Evolutionary conservation across 164 flowering plant genomes (phyloP), one percentile per base, ranked within the genome.

Genomic region (Cinnamomum chago): DNA sequence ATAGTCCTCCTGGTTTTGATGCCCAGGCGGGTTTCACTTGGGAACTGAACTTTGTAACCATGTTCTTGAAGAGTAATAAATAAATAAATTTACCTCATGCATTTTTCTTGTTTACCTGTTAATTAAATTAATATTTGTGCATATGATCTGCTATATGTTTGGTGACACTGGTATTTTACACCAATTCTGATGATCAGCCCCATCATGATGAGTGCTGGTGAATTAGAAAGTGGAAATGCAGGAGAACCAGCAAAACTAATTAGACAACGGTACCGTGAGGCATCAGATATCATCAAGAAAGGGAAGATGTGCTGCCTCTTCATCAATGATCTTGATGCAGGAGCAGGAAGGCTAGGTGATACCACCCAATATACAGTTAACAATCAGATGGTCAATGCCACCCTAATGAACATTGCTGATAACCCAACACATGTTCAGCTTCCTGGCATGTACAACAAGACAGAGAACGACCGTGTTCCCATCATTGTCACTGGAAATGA

Each of bases 341-440:
- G 86, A 73, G 88, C 85, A 14, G 88, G 86, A 64, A 79, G 88
- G 68, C 25, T 85, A 11, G 86, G 86, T 27, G 86, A 86, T 25
- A 83, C 88, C 47, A 86, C 88, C 23, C 88, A 86, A 71, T 84
- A 82, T 77, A 86, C 88, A 22, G 88, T 84, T 11, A 86, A 86
- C 83, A 86, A 86, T 82, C 88, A 86, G 81, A 86, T 86, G 87
- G 88, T 84, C 65, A 84, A 84, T 58, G 88, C 87, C 23, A 86
- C 87, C 30, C 87, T 86, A 64, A 86, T 86, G 88, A 86, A 86
- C 82, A 84, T 86, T 60, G 86, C 88, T 65, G 88, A 86, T 72
- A 86, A 83, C 83, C 88, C 88, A 24, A 86, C 88, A 52, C 81
- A 70, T 51, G 88, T 86, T 47, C 86, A 85, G 79, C 86, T 85